These are phyloP conservation scores for Hanseniaspora mollemarum DNA, from an alignment of 805 yeast species.

Conservation along the genomic window DNA sequence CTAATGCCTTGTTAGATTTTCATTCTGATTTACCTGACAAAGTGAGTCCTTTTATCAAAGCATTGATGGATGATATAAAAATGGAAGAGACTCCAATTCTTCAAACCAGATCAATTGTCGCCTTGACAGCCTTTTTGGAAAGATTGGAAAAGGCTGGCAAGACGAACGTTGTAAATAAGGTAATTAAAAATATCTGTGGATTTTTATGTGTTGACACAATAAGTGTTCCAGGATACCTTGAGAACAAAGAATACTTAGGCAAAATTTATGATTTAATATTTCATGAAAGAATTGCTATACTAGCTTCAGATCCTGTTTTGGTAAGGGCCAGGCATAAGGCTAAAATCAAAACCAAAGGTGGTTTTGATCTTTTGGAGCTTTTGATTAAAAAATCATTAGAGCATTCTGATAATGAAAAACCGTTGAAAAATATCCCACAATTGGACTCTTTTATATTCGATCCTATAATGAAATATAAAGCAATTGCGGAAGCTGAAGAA, in stretches of 20 bases:
- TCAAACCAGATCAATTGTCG: conserved; percentile 58
- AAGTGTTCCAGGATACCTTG: conserved; percentile 84
- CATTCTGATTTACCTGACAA: conserved; percentile 61
- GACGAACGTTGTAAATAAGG: conserved; percentile 70
- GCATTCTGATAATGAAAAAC: conserved; percentile 29
- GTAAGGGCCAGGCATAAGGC: conserved; percentile 63
- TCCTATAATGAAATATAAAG: conserved; percentile 40
- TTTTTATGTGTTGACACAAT: conserved; percentile 90
- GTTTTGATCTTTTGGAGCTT: conserved; percentile 50
- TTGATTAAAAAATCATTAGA: not conserved
- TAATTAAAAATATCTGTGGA: conserved; percentile 80
- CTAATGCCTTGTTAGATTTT: conserved; percentile 58
- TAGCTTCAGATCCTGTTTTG: conserved; percentile 47
- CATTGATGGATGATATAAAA: conserved; percentile 87
- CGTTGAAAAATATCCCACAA: conserved; percentile 57
- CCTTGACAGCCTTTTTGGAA: conserved; percentile 55
- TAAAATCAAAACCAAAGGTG: conserved; percentile 73
- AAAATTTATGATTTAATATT: conserved; percentile 62
- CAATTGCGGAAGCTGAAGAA: conserved; percentile 23
- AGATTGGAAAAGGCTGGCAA: conserved; percentile 49
- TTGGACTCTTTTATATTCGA: conserved; percentile 53
- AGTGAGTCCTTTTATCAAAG: conserved; percentile 74
- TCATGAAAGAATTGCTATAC: conserved; percentile 58
- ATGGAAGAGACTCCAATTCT: conserved; percentile 53
- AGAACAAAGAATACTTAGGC: conserved; percentile 44